Evolutionary conservation across 108 stramenopile species (phyloP).

Genomic region (Cyclotella atomus): DNA sequence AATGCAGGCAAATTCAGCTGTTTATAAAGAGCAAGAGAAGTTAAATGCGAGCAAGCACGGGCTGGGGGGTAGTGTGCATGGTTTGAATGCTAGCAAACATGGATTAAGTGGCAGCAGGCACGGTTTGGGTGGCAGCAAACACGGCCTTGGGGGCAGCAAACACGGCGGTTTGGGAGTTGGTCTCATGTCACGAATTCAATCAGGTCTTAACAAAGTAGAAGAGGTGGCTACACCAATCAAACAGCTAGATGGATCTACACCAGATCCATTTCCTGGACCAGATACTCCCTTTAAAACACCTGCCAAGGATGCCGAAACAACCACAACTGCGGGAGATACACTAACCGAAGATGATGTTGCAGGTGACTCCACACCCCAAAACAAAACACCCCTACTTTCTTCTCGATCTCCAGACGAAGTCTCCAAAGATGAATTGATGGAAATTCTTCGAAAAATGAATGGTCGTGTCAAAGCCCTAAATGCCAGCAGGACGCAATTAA

Average conservation of each 20-base stretch:
- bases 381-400: conserved; percentile 23
- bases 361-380: background rate
- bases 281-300: conserved; percentile 16
- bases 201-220: conserved; percentile 11
- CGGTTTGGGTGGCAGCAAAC: conserved; percentile 26
- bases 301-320: background rate
- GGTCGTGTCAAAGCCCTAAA: conserved; percentile 79
- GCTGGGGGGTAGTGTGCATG: background rate
- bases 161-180: conserved; percentile 20
- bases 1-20: conserved; percentile 9
- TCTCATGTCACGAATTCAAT: conserved; percentile 34
- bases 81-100: conserved; percentile 12
- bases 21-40: conserved; percentile 21
- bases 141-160: conserved; percentile 18
- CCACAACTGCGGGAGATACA: conserved; percentile 6
- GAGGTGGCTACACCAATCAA: background rate
- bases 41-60: conserved; percentile 25
- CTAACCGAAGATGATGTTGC: background rate
- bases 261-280: conserved; percentile 7
- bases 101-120: conserved; percentile 31
- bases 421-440: conserved; percentile 79
- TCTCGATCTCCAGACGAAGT: conserved; percentile 45
- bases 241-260: too few species aligned
- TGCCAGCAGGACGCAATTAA: conserved; percentile 56
- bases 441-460: conserved; percentile 84